These are phyloP conservation scores for Coprinopsis cinerea DNA, from an alignment of 768 basidiomycete species.

Conservation along the genomic window DNA sequence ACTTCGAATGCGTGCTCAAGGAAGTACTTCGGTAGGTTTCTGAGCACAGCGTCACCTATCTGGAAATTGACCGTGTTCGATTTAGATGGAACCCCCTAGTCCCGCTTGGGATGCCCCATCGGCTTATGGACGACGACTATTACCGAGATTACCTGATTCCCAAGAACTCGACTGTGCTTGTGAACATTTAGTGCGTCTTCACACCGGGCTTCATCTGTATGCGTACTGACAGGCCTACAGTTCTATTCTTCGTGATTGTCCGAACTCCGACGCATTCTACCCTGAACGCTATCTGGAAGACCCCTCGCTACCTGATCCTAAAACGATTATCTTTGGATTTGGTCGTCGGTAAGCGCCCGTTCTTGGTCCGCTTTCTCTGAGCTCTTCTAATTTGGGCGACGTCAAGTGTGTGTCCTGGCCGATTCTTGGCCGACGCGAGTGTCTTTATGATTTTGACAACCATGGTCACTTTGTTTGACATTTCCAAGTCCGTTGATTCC, in stretches of 20 bases:
- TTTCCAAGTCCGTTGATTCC: constrained; percentile 35
- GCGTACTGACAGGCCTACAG: constrained; percentile 17
- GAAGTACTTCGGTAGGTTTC: constrained; percentile 39
- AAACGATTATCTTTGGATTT: constrained; percentile 50
- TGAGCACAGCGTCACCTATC: neutral
- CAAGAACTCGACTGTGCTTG: constrained; percentile 36
- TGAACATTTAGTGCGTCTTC: constrained; percentile 35
- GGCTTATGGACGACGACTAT: constrained; percentile 44
- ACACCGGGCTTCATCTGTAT: neutral
- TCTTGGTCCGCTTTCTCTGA: neutral
- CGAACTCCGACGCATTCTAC: constrained; percentile 38
- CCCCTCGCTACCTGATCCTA: constrained; percentile 35
- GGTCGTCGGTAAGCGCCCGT: constrained; percentile 38
- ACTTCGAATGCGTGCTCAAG: constrained; percentile 41
- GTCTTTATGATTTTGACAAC: constrained; percentile 41
- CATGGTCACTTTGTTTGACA: constrained; percentile 40
- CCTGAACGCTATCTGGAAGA: constrained; percentile 46
- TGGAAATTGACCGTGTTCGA: constrained; percentile 3
- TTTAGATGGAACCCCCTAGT: constrained; percentile 43
- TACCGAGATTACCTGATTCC: constrained; percentile 44
- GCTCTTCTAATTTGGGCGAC: neutral
- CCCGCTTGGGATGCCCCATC: constrained; percentile 47
- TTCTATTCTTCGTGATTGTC: constrained; percentile 38
- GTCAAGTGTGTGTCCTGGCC: constrained; percentile 47
- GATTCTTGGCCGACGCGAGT: constrained; percentile 43